phyloP scores from a whole-genome alignment of 2,329 filamentous ascomycete genomes.

The Metarhizium guizhouense region DNA sequence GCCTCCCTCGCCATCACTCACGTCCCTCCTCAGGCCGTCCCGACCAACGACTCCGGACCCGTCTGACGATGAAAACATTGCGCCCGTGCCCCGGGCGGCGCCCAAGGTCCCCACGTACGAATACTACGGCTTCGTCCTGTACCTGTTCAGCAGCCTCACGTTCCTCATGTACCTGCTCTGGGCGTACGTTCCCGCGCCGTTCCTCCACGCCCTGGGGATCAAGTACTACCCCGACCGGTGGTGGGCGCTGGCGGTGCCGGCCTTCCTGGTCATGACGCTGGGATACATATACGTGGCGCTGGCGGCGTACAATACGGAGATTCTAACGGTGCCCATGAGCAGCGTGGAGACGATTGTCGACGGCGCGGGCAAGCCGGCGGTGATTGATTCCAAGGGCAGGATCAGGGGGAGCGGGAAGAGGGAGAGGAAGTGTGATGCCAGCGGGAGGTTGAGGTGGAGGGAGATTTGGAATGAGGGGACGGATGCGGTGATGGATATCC shows the following conservation, averaged over 20 bases:
- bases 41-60: constrained; percentile 90
- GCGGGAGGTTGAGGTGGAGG: constrained; percentile 57
- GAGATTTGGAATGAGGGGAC: constrained; percentile 85
- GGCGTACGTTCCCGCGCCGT: constrained; percentile 86
- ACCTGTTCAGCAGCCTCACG: constrained; percentile 74
- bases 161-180: constrained; percentile 70
- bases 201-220: constrained; percentile 87
- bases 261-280: constrained; percentile 79
- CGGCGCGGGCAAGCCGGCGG: constrained; percentile 76
- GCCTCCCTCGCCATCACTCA: constrained; percentile 85
- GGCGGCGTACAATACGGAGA: constrained; percentile 81
- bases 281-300: constrained; percentile 93
- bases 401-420: constrained; percentile 28
- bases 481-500: constrained; percentile 95
- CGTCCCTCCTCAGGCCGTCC: constrained; percentile 80
- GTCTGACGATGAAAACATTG: constrained; percentile 79
- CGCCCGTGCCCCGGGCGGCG: constrained; percentile 74
- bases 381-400: constrained; percentile 62
- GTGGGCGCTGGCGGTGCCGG: constrained; percentile 91
- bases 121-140: constrained; percentile 97
- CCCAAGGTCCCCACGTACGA: constrained; percentile 98
- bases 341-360: constrained; percentile 88
- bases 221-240: constrained; percentile 96
- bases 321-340: constrained; percentile 71
- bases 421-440: constrained; percentile 27